Conservation (phyloP, 1,139 yeast genomes). For the Pichia sp. region DNA sequence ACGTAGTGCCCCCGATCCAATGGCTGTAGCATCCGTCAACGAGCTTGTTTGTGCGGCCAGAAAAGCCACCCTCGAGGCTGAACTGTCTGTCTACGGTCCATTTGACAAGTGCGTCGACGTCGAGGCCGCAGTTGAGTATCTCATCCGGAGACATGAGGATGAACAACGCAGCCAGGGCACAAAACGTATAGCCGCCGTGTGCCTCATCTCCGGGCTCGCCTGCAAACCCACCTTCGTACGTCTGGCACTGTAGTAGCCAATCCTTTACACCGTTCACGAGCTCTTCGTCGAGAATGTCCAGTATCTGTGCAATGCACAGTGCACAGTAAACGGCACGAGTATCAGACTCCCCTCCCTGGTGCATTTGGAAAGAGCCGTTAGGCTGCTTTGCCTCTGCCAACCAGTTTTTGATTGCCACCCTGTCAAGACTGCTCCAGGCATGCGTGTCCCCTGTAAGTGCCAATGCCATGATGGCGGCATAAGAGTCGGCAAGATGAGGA, state of each 20-base stretch:
- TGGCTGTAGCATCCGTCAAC: constrained; percentile 96
- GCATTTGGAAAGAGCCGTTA: constrained; percentile 77
- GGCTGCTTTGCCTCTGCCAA: constrained; percentile 54
- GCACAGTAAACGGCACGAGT: constrained; percentile 88
- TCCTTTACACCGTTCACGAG: constrained; percentile 48
- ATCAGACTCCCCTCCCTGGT: constrained; percentile 77
- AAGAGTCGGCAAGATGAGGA: constrained; percentile 83
- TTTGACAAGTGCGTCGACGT: constrained; percentile 41
- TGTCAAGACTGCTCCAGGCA: constrained; percentile 42
- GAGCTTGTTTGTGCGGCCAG: constrained; percentile 86
- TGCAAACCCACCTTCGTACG: constrained; percentile 93
- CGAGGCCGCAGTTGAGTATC: constrained; percentile 20
- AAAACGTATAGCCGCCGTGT: constrained; percentile 94
- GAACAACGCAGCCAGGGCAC: constrained; percentile 75
- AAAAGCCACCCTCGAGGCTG: constrained; percentile 74
- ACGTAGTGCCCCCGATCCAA: constrained; percentile 85
- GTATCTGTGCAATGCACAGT: constrained; percentile 63
- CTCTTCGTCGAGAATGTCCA: constrained; percentile 60
- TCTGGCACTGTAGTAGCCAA: constrained; percentile 74
- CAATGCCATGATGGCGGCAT: constrained; percentile 69
- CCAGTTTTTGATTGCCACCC: constrained; percentile 56
- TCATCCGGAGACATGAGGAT: constrained; percentile 39
- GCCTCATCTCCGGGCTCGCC: constrained; percentile 84
- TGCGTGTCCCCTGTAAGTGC: constrained; percentile 48
- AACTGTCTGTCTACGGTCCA: constrained; percentile 76